Conservation (phyloP, 1,284 basidiomycete genomes). For the Papiliotrema nemorosa region DNA sequence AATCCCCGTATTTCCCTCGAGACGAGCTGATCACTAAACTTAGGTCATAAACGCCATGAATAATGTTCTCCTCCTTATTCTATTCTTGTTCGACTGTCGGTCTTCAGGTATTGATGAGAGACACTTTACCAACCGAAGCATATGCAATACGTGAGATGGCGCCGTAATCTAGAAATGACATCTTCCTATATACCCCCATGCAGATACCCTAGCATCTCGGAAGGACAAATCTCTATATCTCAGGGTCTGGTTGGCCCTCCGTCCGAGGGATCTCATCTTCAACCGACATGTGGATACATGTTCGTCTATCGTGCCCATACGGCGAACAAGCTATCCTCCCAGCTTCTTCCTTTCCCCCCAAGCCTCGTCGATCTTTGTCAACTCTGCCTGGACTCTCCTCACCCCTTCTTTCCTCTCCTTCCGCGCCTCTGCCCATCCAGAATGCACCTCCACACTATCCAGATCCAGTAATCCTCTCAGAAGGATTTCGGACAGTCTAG, state of each 20-base stretch:
- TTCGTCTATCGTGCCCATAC: neutral
- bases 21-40: conserved; percentile 21
- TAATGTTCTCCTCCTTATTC: neutral
- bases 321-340: conserved; percentile 16
- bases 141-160: conserved; percentile 10
- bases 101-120: neutral
- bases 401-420: conserved; percentile 52
- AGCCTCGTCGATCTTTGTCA: conserved; percentile 49
- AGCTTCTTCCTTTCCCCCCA: conserved; percentile 49
- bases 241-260: neutral
- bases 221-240: neutral
- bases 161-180: too few relatives aligned
- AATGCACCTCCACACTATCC: conserved; percentile 51
- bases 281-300: too few relatives aligned
- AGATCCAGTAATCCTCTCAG: conserved; percentile 51
- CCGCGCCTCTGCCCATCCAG: conserved; percentile 48
- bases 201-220: neutral
- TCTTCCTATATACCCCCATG: conserved; percentile 10
- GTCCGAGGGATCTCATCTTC: too few relatives aligned
- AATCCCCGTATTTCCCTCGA: neutral
- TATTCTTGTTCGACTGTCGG: neutral
- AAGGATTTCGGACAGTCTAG: conserved; percentile 48
- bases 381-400: conserved; percentile 47
- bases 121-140: conserved; percentile 16
- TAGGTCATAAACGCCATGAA: conserved; percentile 5